These are phyloP conservation scores for Tricholoma sp. DNA, from an alignment of 768 basidiomycete genomes.

Conservation along the genomic window DNA sequence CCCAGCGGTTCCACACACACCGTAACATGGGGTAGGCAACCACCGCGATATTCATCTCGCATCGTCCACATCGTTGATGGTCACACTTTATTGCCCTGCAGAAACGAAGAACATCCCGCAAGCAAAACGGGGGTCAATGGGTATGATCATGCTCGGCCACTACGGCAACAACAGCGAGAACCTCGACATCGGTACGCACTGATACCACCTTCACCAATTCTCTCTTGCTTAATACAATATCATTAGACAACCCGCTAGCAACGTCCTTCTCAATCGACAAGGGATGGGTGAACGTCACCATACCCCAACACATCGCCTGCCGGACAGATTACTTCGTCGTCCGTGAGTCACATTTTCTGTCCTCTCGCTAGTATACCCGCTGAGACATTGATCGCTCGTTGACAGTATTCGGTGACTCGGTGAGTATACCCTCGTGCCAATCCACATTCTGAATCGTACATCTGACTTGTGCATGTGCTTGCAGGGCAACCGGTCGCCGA, in stretches of 20 bases:
- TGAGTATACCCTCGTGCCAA: too few species aligned
- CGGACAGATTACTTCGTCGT: conserved; percentile 23
- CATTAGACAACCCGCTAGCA: conserved; percentile 22
- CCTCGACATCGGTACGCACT: conserved; percentile 41
- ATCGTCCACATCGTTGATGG: too few species aligned
- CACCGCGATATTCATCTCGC: too few species aligned
- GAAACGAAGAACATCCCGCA: conserved; percentile 30
- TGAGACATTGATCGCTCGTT: not conserved
- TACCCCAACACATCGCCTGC: conserved; percentile 7
- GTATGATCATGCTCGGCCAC: conserved; percentile 40
- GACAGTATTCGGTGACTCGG: conserved; percentile 27
- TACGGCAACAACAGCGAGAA: conserved; percentile 34
- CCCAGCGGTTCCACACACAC: conserved; percentile 14
- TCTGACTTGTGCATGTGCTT: not conserved
- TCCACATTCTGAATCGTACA: too few species aligned
- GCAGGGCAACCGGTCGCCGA: conserved; percentile 24
- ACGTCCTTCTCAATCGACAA: conserved; percentile 15
- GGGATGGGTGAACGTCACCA: conserved; percentile 13
- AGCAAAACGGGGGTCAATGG: conserved; percentile 24
- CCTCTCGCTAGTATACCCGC: not conserved
- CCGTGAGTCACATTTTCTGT: conserved; percentile 13
- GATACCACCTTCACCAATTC: too few species aligned
- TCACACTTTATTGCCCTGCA: conserved; percentile 6
- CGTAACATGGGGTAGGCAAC: conserved; percentile 23
- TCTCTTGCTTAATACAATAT: too few species aligned